These are phyloP conservation scores for Penicillium nordicum DNA, from an alignment of 2,329 filamentous ascomycete species.

Conservation along the genomic window DNA sequence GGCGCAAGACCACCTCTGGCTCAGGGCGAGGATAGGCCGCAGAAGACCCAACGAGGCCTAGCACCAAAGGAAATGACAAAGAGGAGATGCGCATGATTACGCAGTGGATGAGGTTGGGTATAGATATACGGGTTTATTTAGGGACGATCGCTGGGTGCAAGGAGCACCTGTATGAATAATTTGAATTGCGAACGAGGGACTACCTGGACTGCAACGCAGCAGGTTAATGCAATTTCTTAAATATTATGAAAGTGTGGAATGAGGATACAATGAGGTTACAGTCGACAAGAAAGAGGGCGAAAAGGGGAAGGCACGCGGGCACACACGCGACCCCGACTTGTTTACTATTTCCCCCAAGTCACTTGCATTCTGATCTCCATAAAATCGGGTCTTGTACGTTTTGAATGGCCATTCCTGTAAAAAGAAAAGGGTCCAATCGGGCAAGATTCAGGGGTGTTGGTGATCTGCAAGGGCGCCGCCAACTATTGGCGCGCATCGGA, in stretches of 20 bases:
- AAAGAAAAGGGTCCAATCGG: background rate
- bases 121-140: constrained; percentile 5
- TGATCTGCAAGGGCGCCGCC: constrained; percentile 11
- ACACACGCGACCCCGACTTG: constrained; percentile 3
- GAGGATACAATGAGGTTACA: constrained; percentile 7
- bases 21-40: constrained; percentile 21
- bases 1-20: constrained; percentile 12
- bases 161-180: background rate
- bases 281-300: constrained; percentile 3
- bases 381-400: background rate
- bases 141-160: background rate
- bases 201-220: constrained; percentile 8
- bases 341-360: background rate
- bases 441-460: constrained; percentile 3
- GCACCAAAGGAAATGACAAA: constrained; percentile 24
- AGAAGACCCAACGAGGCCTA: constrained; percentile 24
- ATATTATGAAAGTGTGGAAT: constrained; percentile 7
- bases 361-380: constrained; percentile 1
- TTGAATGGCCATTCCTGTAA: background rate
- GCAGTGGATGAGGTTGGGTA: background rate
- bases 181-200: constrained; percentile 17
- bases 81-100: constrained; percentile 25
- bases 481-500: constrained; percentile 9
- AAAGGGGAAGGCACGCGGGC: constrained; percentile 6
- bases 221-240: constrained; percentile 22